Evolutionary conservation across 768 basidiomycete species (phyloP).

Genomic region (Cystofilobasidium ferigula): DNA sequence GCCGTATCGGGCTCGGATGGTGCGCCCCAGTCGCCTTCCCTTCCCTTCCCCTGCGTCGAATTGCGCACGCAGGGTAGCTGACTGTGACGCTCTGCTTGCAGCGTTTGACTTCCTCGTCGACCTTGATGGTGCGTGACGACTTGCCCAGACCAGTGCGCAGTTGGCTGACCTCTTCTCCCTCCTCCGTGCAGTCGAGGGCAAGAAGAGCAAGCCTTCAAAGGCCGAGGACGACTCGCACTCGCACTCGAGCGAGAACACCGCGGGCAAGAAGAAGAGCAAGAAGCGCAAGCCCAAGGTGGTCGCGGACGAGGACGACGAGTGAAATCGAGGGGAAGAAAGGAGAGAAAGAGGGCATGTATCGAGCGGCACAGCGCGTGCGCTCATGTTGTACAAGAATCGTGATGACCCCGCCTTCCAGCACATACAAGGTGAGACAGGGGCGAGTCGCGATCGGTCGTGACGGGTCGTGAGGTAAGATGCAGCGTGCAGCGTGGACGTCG

Average conservation of each 20-base stretch:
- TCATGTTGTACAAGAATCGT: no score
- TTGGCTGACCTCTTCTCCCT: background rate
- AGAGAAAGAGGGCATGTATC: no score
- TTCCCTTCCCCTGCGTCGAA: background rate
- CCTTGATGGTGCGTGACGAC: slow-evolving; percentile 40
- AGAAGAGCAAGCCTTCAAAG: background rate
- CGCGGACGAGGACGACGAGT: slow-evolving; percentile 1
- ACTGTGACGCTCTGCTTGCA: background rate
- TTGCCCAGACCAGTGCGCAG: background rate
- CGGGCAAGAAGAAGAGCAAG: background rate
- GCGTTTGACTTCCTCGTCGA: slow-evolving; percentile 95
- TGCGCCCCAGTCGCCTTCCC: background rate
- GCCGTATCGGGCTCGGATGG: slow-evolving; percentile 81
- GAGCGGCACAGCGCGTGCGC: no score
- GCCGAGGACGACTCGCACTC: background rate
- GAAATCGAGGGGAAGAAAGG: background rate
- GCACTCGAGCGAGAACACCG: background rate
- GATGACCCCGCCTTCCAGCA: no score
- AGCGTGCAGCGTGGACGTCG: no score
- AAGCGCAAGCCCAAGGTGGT: background rate
- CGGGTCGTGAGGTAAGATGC: no score
- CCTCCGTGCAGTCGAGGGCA: background rate
- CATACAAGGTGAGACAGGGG: no score
- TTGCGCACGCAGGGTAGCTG: background rate
- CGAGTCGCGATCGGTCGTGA: no score